A percentile compares a stretch with the other conserved stretches of the same genome.
Conservation (phyloP, 331 rosid species). For the Malus hybrid region DNA sequence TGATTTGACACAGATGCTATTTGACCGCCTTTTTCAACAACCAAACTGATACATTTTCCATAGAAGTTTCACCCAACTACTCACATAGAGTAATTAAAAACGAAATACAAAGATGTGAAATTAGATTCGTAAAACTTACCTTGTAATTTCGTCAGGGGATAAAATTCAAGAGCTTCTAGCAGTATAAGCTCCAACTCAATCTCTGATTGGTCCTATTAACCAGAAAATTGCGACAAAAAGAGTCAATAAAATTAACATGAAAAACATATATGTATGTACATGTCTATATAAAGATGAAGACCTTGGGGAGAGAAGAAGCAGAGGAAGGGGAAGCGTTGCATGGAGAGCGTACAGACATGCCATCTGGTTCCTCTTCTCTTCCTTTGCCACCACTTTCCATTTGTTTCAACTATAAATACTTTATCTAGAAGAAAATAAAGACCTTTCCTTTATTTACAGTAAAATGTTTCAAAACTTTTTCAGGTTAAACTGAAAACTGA, state of each 20-base stretch:
- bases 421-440: too few species aligned
- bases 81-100: background rate
- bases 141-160: slow-evolving; percentile 72
- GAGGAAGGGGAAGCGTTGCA: slow-evolving; percentile 97
- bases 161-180: slow-evolving; percentile 75
- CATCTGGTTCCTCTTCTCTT: slow-evolving; percentile 86
- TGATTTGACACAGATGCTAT: background rate
- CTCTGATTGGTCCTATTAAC: slow-evolving; percentile 61
- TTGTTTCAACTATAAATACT: too few species aligned
- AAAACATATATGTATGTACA: background rate
- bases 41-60: background rate
- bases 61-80: background rate
- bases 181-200: slow-evolving; percentile 81
- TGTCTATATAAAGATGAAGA: slow-evolving; percentile 4
- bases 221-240: background rate
- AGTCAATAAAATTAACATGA: background rate
- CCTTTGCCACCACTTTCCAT: slow-evolving; percentile 38
- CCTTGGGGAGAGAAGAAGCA: slow-evolving; percentile 87
- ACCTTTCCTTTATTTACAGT: slow-evolving; percentile 8
- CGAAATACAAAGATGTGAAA: background rate
- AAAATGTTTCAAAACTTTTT: too few species aligned
- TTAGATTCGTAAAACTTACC: slow-evolving; percentile 27
- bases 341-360: slow-evolving; percentile 88
- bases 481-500: background rate
- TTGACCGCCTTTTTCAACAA: background rate